phyloP scores from a whole-genome alignment of 2,329 filamentous ascomycete genomes.

The Emericellopsis atlantica region DNA sequence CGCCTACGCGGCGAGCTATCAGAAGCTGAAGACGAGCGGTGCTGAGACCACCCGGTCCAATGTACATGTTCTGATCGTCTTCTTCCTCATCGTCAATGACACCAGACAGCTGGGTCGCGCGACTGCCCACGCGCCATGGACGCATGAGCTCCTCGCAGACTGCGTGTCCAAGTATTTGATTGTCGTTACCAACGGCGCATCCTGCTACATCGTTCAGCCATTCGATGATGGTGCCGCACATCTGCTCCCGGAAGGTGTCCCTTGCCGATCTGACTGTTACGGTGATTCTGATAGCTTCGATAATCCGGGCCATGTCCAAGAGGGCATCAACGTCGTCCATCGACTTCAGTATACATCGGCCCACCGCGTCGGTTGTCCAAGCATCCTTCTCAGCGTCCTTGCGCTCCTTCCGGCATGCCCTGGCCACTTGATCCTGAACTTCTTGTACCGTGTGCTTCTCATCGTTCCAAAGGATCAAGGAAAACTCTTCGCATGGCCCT shows the following conservation, averaged over 20 bases:
- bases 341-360: slow-evolving; percentile 74
- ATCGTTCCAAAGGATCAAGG: slow-evolving; percentile 89
- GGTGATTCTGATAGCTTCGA: slow-evolving; percentile 92
- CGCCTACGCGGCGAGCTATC: slow-evolving; percentile 20
- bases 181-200: slow-evolving; percentile 72
- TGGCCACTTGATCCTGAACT: slow-evolving; percentile 77
- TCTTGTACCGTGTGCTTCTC: slow-evolving; percentile 95
- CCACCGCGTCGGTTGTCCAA: slow-evolving; percentile 79
- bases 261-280: slow-evolving; percentile 87
- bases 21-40: slow-evolving; percentile 19
- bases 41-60: too few relatives aligned
- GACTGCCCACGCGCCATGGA: slow-evolving; percentile 77
- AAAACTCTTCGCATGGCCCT: slow-evolving; percentile 48
- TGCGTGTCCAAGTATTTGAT: slow-evolving; percentile 62
- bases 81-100: slow-evolving; percentile 31
- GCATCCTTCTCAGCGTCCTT: slow-evolving; percentile 62
- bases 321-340: slow-evolving; percentile 59
- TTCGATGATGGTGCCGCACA: slow-evolving; percentile 95
- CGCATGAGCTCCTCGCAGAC: slow-evolving; percentile 88
- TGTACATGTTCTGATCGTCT: slow-evolving; percentile 26
- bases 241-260: slow-evolving; percentile 94
- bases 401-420: slow-evolving; percentile 66
- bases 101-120: slow-evolving; percentile 55
- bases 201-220: slow-evolving; percentile 91
- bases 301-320: slow-evolving; percentile 66